Percentiles rank a stretch among this genome's conserved stretches.
phyloP scores from a whole-genome alignment of 2,329 filamentous ascomycete genomes.

The Ophiostoma sp. region DNA sequence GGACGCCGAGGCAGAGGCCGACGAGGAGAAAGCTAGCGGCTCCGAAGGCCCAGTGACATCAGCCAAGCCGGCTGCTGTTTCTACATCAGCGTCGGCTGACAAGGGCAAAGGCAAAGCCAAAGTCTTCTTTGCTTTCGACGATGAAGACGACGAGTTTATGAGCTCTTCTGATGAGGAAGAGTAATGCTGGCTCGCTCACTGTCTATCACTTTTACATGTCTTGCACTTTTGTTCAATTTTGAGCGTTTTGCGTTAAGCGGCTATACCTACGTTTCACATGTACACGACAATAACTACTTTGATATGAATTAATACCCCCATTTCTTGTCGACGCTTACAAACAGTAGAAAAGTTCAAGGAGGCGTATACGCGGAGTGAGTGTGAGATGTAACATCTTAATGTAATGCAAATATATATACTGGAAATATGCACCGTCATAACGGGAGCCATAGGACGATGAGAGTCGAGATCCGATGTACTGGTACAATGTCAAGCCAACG shows the following conservation, averaged over 20 bases:
- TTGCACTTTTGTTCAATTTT: background rate
- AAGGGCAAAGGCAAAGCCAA: slow-evolving; percentile 38
- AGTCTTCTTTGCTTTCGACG: slow-evolving; percentile 71
- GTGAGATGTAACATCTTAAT: background rate
- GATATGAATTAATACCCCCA: too few species aligned
- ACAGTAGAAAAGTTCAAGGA: too few species aligned
- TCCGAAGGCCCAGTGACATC: slow-evolving; percentile 34
- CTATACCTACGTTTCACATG: background rate
- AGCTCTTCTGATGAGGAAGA: slow-evolving; percentile 57
- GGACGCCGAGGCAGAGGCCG: background rate
- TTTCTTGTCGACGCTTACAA: too few species aligned
- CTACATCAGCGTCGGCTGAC: background rate
- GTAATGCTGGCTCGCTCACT: slow-evolving; percentile 13
- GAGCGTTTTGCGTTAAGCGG: background rate
- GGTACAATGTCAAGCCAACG: slow-evolving; percentile 19
- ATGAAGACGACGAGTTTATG: slow-evolving; percentile 72
- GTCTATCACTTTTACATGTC: background rate
- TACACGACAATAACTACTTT: background rate
- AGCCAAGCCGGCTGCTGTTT: slow-evolving; percentile 33
- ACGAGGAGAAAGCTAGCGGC: background rate
- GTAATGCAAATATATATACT: slow-evolving; percentile 12
- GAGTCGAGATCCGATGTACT: slow-evolving; percentile 12
- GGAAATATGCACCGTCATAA: background rate
- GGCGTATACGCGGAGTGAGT: too few species aligned
- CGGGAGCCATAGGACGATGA: background rate